Evolutionary conservation across 768 basidiomycete species (phyloP).

Genomic region (Holtermannia corniformis): DNA sequence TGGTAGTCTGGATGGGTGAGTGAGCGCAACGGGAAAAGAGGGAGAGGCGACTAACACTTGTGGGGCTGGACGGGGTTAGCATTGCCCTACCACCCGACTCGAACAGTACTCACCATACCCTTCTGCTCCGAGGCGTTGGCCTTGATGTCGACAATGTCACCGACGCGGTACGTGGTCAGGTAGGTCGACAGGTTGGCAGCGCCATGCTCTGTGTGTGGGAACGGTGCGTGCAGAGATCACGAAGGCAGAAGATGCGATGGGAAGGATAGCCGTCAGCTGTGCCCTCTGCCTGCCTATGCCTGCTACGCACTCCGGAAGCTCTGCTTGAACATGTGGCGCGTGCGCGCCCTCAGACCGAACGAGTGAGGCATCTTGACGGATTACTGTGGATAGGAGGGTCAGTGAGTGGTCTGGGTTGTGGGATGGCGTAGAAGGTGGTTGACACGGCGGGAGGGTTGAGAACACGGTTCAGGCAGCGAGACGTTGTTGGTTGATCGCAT

Average conservation of each 20-base stretch:
- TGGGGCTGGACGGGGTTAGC: no score
- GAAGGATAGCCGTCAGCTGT: background rate
- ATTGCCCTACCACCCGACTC: no score
- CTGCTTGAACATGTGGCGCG: slow-evolving; percentile 99
- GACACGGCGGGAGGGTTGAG: no score
- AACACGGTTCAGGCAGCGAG: no score
- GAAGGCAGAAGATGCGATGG: background rate
- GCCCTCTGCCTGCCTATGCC: background rate
- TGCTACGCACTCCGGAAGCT: slow-evolving; percentile 82
- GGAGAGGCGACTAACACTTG: slow-evolving; percentile 62
- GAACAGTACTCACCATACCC: no score
- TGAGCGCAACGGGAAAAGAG: background rate
- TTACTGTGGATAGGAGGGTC: background rate
- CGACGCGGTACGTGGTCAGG: slow-evolving; percentile 84
- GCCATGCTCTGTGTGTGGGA: slow-evolving; percentile 61
- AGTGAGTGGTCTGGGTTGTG: background rate
- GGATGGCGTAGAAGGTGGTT: no score
- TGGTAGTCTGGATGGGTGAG: slow-evolving; percentile 31
- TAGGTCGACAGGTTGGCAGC: slow-evolving; percentile 82
- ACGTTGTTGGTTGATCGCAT: no score
- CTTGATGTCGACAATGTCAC: slow-evolving; percentile 99
- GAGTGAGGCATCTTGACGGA: slow-evolving; percentile 83
- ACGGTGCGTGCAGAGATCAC: background rate
- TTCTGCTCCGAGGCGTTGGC: slow-evolving; percentile 98
- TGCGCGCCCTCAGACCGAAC: slow-evolving; percentile 99